Evolutionary conservation across 345 rosid genomes (phyloP).

Genomic region (Kandelia obovata): DNA sequence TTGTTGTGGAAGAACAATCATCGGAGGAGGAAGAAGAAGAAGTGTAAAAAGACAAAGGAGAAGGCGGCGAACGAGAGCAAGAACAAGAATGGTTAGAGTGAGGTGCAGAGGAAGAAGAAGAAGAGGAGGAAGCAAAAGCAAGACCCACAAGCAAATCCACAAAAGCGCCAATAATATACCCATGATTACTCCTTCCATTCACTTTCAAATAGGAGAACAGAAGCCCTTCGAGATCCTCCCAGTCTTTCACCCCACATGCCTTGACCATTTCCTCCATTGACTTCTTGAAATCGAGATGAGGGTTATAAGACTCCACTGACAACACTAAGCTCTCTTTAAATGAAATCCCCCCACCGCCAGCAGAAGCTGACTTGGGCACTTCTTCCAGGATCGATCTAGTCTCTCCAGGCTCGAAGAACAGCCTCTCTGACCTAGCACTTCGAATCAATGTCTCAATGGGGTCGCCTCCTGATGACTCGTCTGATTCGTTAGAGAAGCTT

Average conservation of each 20-base stretch:
- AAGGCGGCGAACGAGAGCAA: constrained; percentile 16
- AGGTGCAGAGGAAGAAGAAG: constrained; percentile 20
- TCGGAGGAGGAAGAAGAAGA: constrained; percentile 24
- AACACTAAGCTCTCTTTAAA: constrained; percentile 19
- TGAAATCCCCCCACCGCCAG: not conserved
- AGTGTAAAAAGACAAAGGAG: constrained; percentile 42
- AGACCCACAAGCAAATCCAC: constrained; percentile 22
- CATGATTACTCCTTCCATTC: constrained; percentile 33
- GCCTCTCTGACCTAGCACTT: constrained; percentile 33
- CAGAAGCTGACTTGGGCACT: constrained; percentile 1
- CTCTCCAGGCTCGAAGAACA: constrained; percentile 32
- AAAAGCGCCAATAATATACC: constrained; percentile 32
- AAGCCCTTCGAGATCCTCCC: constrained; percentile 36
- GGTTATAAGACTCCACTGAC: constrained; percentile 31
- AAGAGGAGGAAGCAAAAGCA: constrained; percentile 13
- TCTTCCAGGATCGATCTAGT: constrained; percentile 27
- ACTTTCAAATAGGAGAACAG: constrained; percentile 27
- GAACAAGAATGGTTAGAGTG: not conserved
- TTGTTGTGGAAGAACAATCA: constrained; percentile 36
- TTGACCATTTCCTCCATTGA: constrained; percentile 42
- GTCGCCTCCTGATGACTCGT: constrained; percentile 20
- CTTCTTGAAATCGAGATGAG: constrained; percentile 27
- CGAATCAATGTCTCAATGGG: constrained; percentile 23
- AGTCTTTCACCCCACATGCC: constrained; percentile 23
- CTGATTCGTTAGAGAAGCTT: constrained; percentile 43